Base-by-base conservation (phyloP, 2,329 filamentous ascomycete species). In the Cladophialophora carrionii region DNA sequence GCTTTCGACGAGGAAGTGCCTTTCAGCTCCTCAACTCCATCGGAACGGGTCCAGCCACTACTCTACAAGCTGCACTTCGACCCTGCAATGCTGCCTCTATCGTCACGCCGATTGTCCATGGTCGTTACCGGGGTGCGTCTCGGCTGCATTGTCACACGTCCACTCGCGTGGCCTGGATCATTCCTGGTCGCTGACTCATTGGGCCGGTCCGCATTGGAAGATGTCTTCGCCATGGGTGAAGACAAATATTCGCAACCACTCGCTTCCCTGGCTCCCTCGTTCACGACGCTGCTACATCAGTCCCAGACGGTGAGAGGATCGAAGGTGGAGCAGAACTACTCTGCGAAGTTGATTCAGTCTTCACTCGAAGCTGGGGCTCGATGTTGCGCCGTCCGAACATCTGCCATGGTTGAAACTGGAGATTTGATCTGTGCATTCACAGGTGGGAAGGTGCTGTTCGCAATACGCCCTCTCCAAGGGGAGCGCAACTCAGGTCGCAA, bases 401-500 rank as follows among this genome's bases (percentile, higher is more conserved):
- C 66, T n/a, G 60, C 66, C 37, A 54, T 59, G 55, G 56, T 65
- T 24, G 55, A 68, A 43, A 32, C 63, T 43, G 63, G 66, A 55
- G 66, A 68, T 31, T 61, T 63, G 63, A 31, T 68, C 24, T 68
- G 66, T 22, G 63, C 61, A 22, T 61, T 68, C 37, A 53, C 34
- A 7, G 66, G 66, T 9, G 66, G 66, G 6, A 54, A 32, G 37
- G 60, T 68, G 12, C 48, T 68, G 12, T 68, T 63, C 48, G 52
- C 57, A 22, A 26, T 65, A 14, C 57, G 65, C 2, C 65, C 61
- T 7, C 29, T 62, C 14, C 26, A 51, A 9, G 22, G 24, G 37
- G 31, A 12, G 10, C n/a, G 6, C 22, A 37, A 32, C 22, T 12
- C 46, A 29, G 12, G 10, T 31, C 2, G 24, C 51, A 24, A 54